These are phyloP conservation scores for Lachnellula suecica DNA, from an alignment of 2,329 filamentous ascomycete species.

Conservation along the genomic window DNA sequence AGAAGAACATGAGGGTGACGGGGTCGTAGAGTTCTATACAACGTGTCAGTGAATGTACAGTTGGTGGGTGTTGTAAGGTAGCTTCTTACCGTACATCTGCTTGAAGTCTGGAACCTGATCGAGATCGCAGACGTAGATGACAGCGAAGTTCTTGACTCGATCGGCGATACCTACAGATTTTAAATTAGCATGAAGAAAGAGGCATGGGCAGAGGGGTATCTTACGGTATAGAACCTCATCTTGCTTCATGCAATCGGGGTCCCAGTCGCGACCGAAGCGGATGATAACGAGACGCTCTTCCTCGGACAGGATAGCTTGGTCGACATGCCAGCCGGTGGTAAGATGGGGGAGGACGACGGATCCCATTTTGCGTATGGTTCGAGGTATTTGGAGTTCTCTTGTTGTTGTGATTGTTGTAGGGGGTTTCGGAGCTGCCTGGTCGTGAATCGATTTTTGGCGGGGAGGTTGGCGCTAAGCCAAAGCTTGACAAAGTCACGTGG, in stretches of 20 bases:
- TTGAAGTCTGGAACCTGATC: slow-evolving; percentile 92
- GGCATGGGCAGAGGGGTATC: slow-evolving; percentile 8
- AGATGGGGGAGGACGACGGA: slow-evolving; percentile 93
- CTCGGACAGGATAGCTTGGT: slow-evolving; percentile 87
- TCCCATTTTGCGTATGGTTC: slow-evolving; percentile 43
- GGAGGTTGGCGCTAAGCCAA: too few species aligned
- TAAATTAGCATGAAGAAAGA: background rate
- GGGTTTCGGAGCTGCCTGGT: background rate
- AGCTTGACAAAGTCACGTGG: too few species aligned
- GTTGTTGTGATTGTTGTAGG: background rate
- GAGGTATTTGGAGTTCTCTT: background rate
- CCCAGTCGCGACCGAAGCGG: slow-evolving; percentile 85
- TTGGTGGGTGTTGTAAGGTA: background rate
- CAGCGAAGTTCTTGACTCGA: slow-evolving; percentile 87
- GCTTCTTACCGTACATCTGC: slow-evolving; percentile 76
- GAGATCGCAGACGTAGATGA: slow-evolving; percentile 92
- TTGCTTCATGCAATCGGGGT: slow-evolving; percentile 77
- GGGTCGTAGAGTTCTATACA: slow-evolving; percentile 72
- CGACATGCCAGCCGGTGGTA: slow-evolving; percentile 93
- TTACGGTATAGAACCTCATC: slow-evolving; percentile 88
- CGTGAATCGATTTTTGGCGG: too few species aligned
- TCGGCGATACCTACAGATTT: slow-evolving; percentile 67
- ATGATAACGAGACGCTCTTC: slow-evolving; percentile 93
- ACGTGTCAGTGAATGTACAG: slow-evolving; percentile 2
- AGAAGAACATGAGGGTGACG: slow-evolving; percentile 97